Conservation (phyloP, 164 flowering plant genomes). For the Platanus orientalis region DNA sequence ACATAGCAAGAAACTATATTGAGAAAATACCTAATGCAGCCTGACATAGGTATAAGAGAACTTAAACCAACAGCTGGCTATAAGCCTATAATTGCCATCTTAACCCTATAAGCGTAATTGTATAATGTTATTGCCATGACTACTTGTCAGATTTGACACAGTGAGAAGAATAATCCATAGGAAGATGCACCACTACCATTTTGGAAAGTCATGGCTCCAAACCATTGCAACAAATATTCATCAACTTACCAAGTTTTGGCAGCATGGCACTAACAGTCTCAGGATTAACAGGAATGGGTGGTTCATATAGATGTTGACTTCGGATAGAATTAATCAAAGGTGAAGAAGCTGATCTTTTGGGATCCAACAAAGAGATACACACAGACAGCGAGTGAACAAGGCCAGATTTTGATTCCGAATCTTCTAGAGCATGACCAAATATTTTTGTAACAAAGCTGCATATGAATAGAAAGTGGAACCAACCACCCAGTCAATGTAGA, state of each 20-base stretch:
- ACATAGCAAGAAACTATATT: too few species aligned
- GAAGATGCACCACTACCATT: neutral
- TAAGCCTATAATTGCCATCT: too few species aligned
- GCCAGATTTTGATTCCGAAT: slow-evolving; percentile 68
- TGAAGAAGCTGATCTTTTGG: slow-evolving; percentile 61
- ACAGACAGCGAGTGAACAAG: slow-evolving; percentile 87
- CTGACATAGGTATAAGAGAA: too few species aligned
- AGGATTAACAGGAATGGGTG: slow-evolving; percentile 55
- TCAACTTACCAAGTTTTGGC: slow-evolving; percentile 80
- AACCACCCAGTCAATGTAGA: slow-evolving; percentile 1
- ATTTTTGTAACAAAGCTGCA: slow-evolving; percentile 84
- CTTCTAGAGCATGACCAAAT: slow-evolving; percentile 81
- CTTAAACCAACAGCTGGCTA: too few species aligned
- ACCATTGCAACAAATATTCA: neutral
- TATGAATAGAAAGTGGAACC: neutral
- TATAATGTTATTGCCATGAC: neutral
- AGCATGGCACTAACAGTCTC: slow-evolving; percentile 90
- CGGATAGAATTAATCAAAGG: slow-evolving; percentile 58
- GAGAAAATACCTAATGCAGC: too few species aligned
- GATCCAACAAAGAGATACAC: slow-evolving; percentile 89
- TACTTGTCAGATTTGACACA: neutral
- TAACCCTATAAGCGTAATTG: too few species aligned
- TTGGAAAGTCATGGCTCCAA: neutral
- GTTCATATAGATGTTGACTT: slow-evolving; percentile 71
- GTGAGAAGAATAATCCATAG: neutral